phyloP scores from a whole-genome alignment of 768 basidiomycete species.

The Ramaria sp. region DNA sequence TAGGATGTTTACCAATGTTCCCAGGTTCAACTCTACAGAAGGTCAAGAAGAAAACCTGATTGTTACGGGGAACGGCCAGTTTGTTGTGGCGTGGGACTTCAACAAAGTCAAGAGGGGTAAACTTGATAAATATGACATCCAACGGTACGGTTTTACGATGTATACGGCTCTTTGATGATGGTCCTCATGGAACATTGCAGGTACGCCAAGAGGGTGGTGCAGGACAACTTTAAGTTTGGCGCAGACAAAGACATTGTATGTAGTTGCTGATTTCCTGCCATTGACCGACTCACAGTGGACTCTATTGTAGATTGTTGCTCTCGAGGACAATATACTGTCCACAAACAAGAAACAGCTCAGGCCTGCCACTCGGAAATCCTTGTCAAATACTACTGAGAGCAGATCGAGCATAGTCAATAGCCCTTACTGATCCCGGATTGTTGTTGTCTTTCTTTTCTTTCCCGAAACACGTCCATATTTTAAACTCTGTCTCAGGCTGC shows the following conservation, averaged over 20 bases:
- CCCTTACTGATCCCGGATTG: conserved; percentile 35
- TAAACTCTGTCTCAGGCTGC: neutral
- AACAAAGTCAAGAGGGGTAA: conserved; percentile 88
- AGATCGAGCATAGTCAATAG: conserved; percentile 59
- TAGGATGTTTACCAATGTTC: neutral
- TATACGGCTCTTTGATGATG: neutral
- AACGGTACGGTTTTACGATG: conserved; percentile 36
- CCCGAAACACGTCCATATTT: neutral
- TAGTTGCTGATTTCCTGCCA: conserved; percentile 9
- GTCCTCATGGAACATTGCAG: conserved; percentile 17
- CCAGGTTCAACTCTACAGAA: conserved; percentile 79
- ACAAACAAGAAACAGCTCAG: conserved; percentile 89
- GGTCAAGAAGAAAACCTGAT: conserved; percentile 90
- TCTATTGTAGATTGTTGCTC: conserved; percentile 72
- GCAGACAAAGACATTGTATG: conserved; percentile 93
- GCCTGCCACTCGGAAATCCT: conserved; percentile 65
- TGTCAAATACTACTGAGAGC: conserved; percentile 43
- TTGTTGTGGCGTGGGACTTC: conserved; percentile 96
- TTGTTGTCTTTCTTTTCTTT: conserved; percentile 7
- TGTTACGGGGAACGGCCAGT: conserved; percentile 87
- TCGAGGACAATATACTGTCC: conserved; percentile 88
- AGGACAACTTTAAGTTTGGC: conserved; percentile 96
- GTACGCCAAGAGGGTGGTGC: conserved; percentile 89
- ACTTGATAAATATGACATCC: conserved; percentile 90
- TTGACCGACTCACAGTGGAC: conserved; percentile 5